A percentile compares a stretch with the other conserved stretches of the same genome.
phyloP scores from a whole-genome alignment of 805 yeast species.

The Candida ascalaphidarum region DNA sequence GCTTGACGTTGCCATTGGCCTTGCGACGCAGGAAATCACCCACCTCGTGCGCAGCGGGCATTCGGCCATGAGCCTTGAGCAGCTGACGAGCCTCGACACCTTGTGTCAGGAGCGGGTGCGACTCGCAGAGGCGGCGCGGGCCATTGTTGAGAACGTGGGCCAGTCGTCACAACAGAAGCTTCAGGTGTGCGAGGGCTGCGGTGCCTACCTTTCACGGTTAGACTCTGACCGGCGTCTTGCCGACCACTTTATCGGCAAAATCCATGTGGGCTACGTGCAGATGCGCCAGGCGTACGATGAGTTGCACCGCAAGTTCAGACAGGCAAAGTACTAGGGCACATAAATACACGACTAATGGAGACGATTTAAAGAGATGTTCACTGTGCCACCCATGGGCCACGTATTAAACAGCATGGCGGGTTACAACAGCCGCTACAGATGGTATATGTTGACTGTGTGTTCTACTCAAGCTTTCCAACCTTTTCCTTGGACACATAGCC shows the following conservation, averaged over 20 bases:
- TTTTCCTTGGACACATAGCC: slow-evolving; percentile 38
- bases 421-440: too few species aligned
- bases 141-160: slow-evolving; percentile 63
- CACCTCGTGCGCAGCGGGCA: slow-evolving; percentile 42
- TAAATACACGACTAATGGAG: too few species aligned
- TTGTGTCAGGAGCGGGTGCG: slow-evolving; percentile 40
- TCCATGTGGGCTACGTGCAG: slow-evolving; percentile 74
- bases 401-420: too few species aligned
- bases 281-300: slow-evolving; percentile 53
- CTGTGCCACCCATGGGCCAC: too few species aligned
- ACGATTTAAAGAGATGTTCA: too few species aligned
- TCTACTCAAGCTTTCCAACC: slow-evolving; percentile 9
- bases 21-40: slow-evolving; percentile 60
- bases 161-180: slow-evolving; percentile 84
- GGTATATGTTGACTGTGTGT: too few species aligned
- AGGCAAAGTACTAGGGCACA: too few species aligned
- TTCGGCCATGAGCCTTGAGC: slow-evolving; percentile 16
- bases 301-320: slow-evolving; percentile 13
- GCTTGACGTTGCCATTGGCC: slow-evolving; percentile 53
- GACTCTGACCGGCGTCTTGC: slow-evolving; percentile 86
- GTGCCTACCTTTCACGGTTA: slow-evolving; percentile 75
- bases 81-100: slow-evolving; percentile 37
- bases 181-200: slow-evolving; percentile 86
- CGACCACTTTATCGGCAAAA: slow-evolving; percentile 83
- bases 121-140: slow-evolving; percentile 48